A percentile compares a stretch with the other conserved stretches of the same genome.
These are phyloP conservation scores for Colletotrichum orbiculare DNA, from an alignment of 2,329 filamentous ascomycete species.

Conservation along the genomic window DNA sequence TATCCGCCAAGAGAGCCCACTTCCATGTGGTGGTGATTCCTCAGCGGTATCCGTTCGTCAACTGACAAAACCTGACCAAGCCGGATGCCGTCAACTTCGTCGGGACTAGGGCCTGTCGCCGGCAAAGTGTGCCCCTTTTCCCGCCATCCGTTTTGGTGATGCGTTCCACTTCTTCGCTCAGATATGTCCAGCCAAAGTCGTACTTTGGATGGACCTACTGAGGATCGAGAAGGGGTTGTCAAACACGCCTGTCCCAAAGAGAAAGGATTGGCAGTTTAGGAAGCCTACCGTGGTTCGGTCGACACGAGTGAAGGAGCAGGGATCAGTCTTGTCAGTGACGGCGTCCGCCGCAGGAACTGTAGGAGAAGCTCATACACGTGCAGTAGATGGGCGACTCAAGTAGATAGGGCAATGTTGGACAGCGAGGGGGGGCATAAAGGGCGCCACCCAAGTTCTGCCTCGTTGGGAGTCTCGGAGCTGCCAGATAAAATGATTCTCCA, in stretches of 20 bases:
- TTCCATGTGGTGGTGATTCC: background rate
- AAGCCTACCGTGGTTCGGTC: slow-evolving; percentile 6
- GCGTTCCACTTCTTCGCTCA: background rate
- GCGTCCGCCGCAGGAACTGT: no score
- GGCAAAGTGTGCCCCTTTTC: slow-evolving; percentile 15
- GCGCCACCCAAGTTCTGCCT: background rate
- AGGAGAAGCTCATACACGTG: no score
- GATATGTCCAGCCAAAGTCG: slow-evolving; percentile 2
- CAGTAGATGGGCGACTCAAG: no score
- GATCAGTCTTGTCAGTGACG: slow-evolving; percentile 1
- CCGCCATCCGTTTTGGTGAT: background rate
- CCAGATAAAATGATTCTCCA: slow-evolving; percentile 23
- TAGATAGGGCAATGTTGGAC: no score
- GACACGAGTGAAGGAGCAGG: slow-evolving; percentile 1
- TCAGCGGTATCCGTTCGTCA: background rate
- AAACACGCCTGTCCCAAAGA: slow-evolving; percentile 22
- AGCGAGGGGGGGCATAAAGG: background rate
- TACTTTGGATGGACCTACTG: slow-evolving; percentile 18
- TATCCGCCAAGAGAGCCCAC: background rate
- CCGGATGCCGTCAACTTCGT: background rate
- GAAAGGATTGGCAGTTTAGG: slow-evolving; percentile 9
- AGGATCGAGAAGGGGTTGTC: slow-evolving; percentile 2
- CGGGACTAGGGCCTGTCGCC: background rate
- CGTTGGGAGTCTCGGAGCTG: background rate
- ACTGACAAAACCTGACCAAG: slow-evolving; percentile 20